These are phyloP conservation scores for Suillus hirtellus DNA, from an alignment of 768 basidiomycete genomes.

Conservation along the genomic window DNA sequence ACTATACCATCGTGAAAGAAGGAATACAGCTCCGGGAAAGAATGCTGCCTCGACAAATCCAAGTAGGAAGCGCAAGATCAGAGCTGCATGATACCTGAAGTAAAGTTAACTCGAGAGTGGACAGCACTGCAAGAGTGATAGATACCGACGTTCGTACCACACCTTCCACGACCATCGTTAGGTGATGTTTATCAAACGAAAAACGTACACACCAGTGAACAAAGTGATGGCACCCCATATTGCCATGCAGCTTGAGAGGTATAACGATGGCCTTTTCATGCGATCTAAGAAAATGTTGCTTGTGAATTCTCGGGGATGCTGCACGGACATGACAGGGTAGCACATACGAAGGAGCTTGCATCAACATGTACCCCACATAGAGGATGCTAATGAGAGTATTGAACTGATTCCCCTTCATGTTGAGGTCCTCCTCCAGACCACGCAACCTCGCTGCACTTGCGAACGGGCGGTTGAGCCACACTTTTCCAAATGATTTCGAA, in stretches of 20 bases:
- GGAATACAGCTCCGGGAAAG: slow-evolving; percentile 66
- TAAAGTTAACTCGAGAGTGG: slow-evolving; percentile 8
- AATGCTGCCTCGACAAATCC: slow-evolving; percentile 73
- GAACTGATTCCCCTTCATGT: slow-evolving; percentile 60
- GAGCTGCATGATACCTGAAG: slow-evolving; percentile 56
- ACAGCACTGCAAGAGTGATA: slow-evolving; percentile 2
- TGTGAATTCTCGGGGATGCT: slow-evolving; percentile 5
- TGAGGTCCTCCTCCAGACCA: slow-evolving; percentile 67
- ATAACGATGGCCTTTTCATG: slow-evolving; percentile 64
- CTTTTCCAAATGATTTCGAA: background rate
- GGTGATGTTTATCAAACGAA: slow-evolving; percentile 10
- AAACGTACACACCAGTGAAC: slow-evolving; percentile 42
- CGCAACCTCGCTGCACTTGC: slow-evolving; percentile 66
- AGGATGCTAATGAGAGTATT: slow-evolving; percentile 66
- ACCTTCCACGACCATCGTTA: slow-evolving; percentile 24
- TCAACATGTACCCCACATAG: slow-evolving; percentile 69
- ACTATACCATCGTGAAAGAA: slow-evolving; percentile 61
- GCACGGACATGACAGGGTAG: background rate
- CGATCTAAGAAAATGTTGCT: slow-evolving; percentile 71
- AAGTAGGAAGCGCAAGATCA: slow-evolving; percentile 74
- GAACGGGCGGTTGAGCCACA: background rate
- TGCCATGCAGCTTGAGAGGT: slow-evolving; percentile 63
- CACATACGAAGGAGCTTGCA: slow-evolving; percentile 72
- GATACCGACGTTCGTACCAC: slow-evolving; percentile 33
- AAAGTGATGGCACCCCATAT: slow-evolving; percentile 69